Conservation (phyloP, 371 early-diverging fungal genomes). For the Gilbertella persicaria region DNA sequence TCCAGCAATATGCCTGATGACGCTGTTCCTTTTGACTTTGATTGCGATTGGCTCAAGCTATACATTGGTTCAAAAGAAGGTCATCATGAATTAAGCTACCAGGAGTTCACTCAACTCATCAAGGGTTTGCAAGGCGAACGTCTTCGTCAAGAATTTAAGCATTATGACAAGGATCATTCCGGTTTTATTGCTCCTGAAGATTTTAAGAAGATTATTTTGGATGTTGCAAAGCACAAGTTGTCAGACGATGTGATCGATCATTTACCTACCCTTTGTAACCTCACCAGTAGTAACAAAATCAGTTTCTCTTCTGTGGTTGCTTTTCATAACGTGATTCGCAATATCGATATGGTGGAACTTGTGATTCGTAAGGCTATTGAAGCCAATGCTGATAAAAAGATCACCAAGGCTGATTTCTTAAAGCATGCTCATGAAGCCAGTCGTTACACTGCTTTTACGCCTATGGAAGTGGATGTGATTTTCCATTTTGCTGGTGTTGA, state of each 20-base stretch:
- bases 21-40: conserved; percentile 71
- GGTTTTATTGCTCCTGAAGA: conserved; percentile 70
- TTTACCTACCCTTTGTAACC: conserved; percentile 66
- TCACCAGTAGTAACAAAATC: conserved; percentile 58
- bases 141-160: conserved; percentile 78
- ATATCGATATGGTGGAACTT: conserved; percentile 73
- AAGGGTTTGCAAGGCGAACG: conserved; percentile 80
- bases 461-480: conserved; percentile 83
- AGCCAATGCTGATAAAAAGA: conserved; percentile 54
- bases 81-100: conserved; percentile 63
- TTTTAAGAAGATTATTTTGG: conserved; percentile 67
- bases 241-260: conserved; percentile 71
- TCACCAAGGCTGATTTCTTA: conserved; percentile 66
- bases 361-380: conserved; percentile 61
- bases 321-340: conserved; percentile 75
- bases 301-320: conserved; percentile 68
- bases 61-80: conserved; percentile 66
- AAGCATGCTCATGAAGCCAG: conserved; percentile 59
- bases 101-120: conserved; percentile 82
- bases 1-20: conserved; percentile 57
- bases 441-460: conserved; percentile 72
- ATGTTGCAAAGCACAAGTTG: conserved; percentile 70
- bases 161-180: conserved; percentile 65
- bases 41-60: conserved; percentile 74
- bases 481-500: conserved; percentile 79